A percentile compares a stretch with the other conserved stretches of the same genome.
Conservation (phyloP, 2,329 filamentous ascomycete species). For the Exophiala xenobiotica region DNA sequence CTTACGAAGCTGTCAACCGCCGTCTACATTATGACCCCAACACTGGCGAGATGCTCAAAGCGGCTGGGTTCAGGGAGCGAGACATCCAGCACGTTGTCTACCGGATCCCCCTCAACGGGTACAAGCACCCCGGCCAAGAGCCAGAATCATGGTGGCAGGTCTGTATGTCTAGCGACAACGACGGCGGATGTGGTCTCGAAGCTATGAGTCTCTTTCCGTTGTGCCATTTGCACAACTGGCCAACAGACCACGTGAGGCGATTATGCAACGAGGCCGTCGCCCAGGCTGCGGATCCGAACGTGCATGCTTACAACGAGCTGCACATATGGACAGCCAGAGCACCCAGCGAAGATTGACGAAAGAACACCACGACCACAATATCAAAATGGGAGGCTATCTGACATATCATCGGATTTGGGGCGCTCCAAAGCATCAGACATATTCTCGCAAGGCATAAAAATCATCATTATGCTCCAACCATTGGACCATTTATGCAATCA, state of each 20-base stretch:
- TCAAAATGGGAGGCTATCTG: not conserved
- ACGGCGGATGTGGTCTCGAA: slow-evolving; percentile 50
- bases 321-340: slow-evolving; percentile 38
- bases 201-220: slow-evolving; percentile 73
- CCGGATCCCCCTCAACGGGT: slow-evolving; percentile 67
- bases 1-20: slow-evolving; percentile 64
- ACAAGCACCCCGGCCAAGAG: no score
- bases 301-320: slow-evolving; percentile 66
- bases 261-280: slow-evolving; percentile 63
- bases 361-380: not conserved
- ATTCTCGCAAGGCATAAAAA: not conserved
- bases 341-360: slow-evolving; percentile 6
- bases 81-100: slow-evolving; percentile 72
- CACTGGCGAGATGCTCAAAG: slow-evolving; percentile 61
- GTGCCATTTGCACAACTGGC: slow-evolving; percentile 62
- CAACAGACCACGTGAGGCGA: slow-evolving; percentile 60
- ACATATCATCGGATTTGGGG: not conserved
- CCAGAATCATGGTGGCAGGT: slow-evolving; percentile 83
- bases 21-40: slow-evolving; percentile 63
- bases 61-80: slow-evolving; percentile 66
- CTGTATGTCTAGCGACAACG: slow-evolving; percentile 64
- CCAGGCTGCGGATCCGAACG: slow-evolving; percentile 67
- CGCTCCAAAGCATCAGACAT: not conserved
- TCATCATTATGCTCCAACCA: not conserved
- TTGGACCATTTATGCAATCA: no score